Percentiles rank a stretch among this genome's conserved stretches.
These are phyloP conservation scores for Thuidium tamariscinum DNA, from an alignment of 225 moss, liverwort and hornwort species.

Conservation along the genomic window DNA sequence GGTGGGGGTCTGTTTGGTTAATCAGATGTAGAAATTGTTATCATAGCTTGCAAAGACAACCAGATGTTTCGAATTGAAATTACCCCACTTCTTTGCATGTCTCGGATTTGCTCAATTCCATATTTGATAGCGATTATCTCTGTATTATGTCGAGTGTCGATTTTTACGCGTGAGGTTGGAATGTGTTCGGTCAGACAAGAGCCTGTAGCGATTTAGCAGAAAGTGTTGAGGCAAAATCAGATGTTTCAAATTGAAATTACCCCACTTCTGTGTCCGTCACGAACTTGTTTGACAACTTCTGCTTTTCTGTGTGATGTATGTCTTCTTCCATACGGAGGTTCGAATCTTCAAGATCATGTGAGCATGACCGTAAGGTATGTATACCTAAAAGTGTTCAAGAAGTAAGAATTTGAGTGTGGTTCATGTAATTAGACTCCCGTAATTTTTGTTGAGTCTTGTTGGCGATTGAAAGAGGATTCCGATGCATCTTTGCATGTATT, in stretches of 20 bases:
- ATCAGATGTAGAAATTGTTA: background rate
- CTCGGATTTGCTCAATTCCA: background rate
- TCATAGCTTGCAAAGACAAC: background rate
- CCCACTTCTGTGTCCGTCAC: background rate
- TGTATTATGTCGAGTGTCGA: background rate
- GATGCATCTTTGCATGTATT: background rate
- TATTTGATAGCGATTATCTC: background rate
- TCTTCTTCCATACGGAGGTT: background rate
- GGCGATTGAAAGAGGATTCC: background rate
- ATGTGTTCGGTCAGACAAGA: background rate
- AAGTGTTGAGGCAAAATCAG: background rate
- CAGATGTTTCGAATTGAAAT: slow-evolving; percentile 5
- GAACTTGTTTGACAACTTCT: background rate
- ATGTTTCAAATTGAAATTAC: background rate
- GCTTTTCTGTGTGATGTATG: background rate
- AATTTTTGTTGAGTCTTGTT: background rate
- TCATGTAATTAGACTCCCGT: background rate
- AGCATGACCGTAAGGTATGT: background rate
- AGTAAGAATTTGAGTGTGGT: background rate
- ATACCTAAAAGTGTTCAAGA: background rate
- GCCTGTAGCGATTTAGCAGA: background rate
- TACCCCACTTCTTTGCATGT: background rate
- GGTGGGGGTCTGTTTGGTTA: slow-evolving; percentile 88
- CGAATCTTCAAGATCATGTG: background rate
- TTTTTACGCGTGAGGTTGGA: background rate